Evolutionary conservation across 2,329 filamentous ascomycete species (phyloP), one percentile per base, ranked within the genome.

Genomic region (Paecilomyces sp.): DNA sequence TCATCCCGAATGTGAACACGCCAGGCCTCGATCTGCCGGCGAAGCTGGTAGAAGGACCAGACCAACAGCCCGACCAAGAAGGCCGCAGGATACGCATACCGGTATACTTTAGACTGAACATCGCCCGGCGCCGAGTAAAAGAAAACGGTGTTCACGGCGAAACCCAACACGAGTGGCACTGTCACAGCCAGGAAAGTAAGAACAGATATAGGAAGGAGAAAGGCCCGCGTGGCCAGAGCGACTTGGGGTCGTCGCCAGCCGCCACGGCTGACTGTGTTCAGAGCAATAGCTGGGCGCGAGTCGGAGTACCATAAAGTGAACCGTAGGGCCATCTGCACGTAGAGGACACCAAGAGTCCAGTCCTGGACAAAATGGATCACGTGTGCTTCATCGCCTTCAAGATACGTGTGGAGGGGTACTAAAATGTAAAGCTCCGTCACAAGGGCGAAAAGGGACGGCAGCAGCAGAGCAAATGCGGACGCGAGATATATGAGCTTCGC

Each of bases 261-360:
- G 28, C 85, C 83, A 2, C 85, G 85, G 59, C 92, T 81, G 15
- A 96, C 86, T 2, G 87, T 88, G 1, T 86, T 84, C 15, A 96
- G 84, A 0, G 92, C 91, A 56, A 85, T 81, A 0, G 91, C 88
- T 0, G 89, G 83, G 3, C 90, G 87, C 9, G 88, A 88, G 9
- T 86, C 82, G 8, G 85, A 84, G 63, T 91, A 83, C 68, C 88
- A 83, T 12, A 88, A 79, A 28, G 92, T 81, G 67, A 91, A 77
- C 47, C 89, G 87, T 15, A 86, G 83, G 0, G 85, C 85, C 67
- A 97, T 85, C 64, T 96, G 92, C 31, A 95, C 83, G 73, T 96
- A 97, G 2, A 99, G 82, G 24, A 99, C 83, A 3, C 94, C 94
- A 1, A 99, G 80, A 0, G 92, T 96, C 92, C 93, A 99, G 60